Evolutionary conservation across 176 grass and related monocot genomes (phyloP).

Genomic region (Urochloa ruziziensis): DNA sequence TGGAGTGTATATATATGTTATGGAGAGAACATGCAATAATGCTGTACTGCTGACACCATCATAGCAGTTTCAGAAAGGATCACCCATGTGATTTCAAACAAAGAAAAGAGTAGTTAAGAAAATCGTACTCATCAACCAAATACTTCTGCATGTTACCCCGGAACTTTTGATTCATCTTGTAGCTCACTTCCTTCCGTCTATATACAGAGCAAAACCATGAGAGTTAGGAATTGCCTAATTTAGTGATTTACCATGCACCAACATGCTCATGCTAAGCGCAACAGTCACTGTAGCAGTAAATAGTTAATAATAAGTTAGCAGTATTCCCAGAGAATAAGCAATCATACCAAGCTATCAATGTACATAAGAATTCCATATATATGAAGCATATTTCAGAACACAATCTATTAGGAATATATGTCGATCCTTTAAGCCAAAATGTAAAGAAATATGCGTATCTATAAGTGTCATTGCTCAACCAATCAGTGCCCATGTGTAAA

Average conservation of each 20-base stretch:
- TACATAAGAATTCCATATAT: background rate
- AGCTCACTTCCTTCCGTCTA: constrained; percentile 80
- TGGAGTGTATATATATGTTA: no score
- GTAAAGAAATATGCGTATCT: background rate
- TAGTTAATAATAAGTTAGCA: no score
- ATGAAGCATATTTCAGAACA: background rate
- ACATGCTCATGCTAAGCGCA: background rate
- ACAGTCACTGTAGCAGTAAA: background rate
- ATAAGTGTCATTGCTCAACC: background rate
- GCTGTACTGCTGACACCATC: background rate
- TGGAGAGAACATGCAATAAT: no score
- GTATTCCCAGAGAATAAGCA: no score
- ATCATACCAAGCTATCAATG: background rate
- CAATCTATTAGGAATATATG: background rate
- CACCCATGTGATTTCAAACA: background rate
- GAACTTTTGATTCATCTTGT: constrained; percentile 86
- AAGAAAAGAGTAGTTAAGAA: background rate
- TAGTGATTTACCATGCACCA: background rate
- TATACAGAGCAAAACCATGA: constrained; percentile 10
- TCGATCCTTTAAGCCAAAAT: background rate
- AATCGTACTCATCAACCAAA: constrained; percentile 65
- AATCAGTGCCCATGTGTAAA: background rate
- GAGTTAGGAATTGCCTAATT: background rate
- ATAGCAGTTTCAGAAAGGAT: background rate
- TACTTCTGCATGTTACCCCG: constrained; percentile 90